These are phyloP conservation scores for Dillenia suffruticosa DNA, from an alignment of 164 flowering plant species.

Conservation along the genomic window DNA sequence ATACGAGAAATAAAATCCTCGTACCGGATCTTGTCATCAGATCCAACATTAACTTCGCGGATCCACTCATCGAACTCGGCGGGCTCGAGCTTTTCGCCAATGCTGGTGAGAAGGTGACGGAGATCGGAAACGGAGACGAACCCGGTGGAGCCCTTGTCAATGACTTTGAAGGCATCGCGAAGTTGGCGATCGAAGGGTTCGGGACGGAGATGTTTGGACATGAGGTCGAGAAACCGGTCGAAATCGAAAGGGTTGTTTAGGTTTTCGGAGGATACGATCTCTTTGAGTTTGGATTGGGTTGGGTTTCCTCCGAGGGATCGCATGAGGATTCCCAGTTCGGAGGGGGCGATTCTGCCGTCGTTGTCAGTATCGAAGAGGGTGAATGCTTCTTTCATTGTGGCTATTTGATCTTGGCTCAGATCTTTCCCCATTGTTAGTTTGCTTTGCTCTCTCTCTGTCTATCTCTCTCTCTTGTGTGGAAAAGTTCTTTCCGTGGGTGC, in stretches of 20 bases:
- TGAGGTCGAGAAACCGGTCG: conserved; percentile 70
- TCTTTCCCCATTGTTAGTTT: conserved; percentile 59
- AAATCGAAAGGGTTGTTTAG: conserved; percentile 81
- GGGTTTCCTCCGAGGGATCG: conserved; percentile 95
- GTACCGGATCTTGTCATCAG: conserved; percentile 84
- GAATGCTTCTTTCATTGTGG: conserved; percentile 91
- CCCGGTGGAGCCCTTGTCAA: conserved; percentile 86
- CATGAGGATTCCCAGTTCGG: conserved; percentile 93
- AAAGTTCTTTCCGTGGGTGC: no score
- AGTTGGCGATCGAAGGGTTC: conserved; percentile 94
- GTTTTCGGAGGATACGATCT: conserved; percentile 61
- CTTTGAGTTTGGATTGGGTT: conserved; percentile 85
- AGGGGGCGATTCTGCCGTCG: conserved; percentile 82
- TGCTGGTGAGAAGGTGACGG: conserved; percentile 80
- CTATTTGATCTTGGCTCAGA: conserved; percentile 78
- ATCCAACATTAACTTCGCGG: conserved; percentile 85
- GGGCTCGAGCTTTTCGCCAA: conserved; percentile 93
- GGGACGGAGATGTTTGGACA: conserved; percentile 72
- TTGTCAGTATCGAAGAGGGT: conserved; percentile 88
- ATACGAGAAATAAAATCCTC: conserved; percentile 84
- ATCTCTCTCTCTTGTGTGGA: not conserved
- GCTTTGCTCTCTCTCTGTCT: conserved; percentile 3
- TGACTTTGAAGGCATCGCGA: conserved; percentile 87
- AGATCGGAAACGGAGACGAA: conserved; percentile 78
- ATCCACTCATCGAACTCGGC: conserved; percentile 98